Evolutionary conservation across 2,329 filamentous ascomycete genomes (phyloP).

Genomic region (Neofusicoccum kwambonambiense): DNA sequence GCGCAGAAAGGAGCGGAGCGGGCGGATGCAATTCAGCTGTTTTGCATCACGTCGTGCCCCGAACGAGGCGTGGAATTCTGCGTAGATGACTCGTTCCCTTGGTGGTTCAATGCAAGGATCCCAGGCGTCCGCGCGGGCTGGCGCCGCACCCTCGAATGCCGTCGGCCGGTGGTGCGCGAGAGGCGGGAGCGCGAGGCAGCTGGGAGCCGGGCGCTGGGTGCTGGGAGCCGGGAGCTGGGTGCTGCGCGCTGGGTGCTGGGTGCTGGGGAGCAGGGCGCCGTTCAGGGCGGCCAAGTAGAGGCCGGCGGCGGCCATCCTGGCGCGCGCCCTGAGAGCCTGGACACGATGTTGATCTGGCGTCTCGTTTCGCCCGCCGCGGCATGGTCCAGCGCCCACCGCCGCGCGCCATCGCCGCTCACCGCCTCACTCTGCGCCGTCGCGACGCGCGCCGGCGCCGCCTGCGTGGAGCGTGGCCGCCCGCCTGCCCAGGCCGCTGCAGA

Average conservation of each 20-base stretch:
- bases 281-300: constrained; percentile 12
- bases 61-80: constrained; percentile 11
- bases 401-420: constrained; percentile 4
- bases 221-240: background rate
- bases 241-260: too few species aligned
- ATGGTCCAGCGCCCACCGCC: background rate
- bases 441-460: too few species aligned
- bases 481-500: background rate
- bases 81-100: constrained; percentile 12
- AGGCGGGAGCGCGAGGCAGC: background rate
- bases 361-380: background rate
- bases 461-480: too few species aligned
- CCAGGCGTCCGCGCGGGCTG: background rate
- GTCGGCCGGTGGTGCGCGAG: background rate
- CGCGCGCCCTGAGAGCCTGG: constrained; percentile 9
- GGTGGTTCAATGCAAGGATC: constrained; percentile 6
- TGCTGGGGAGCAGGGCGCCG: background rate
- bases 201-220: background rate
- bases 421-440: background rate
- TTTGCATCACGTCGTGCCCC: constrained; percentile 4
- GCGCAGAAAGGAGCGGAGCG: background rate
- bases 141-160: constrained; percentile 12
- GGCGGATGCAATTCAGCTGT: constrained; percentile 9
- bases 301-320: constrained; percentile 2
- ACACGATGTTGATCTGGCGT: constrained; percentile 7